Base-by-base conservation (phyloP, 176 grass and related monocot species). In the Musa troglodytarum region DNA sequence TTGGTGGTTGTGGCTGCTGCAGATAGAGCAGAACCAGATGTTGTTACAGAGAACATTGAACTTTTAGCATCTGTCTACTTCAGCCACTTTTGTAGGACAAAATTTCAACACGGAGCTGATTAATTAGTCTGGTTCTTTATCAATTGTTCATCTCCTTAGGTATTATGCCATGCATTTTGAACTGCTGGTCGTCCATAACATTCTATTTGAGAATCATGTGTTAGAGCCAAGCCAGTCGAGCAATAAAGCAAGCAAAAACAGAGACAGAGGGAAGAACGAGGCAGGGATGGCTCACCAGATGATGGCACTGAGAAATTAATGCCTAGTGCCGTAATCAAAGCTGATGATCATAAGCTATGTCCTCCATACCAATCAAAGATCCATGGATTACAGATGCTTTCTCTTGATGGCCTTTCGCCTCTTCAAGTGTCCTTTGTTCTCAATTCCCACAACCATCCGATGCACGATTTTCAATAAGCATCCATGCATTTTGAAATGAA, bases 41-140 rank as follows among this genome's bases (percentile, higher is more conserved):
- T 34, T 12, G 8, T 62, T 9, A 51, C 68, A 26, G 23, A 34
- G 68, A 80, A 72, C 43, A 63, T 64, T 24, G 13, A 63, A 64
- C 74, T 64, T 63, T 15, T 76, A 49, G 59, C 28, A 76, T 76
- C 54, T 52, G 56, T 64, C 11, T 76, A 51, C 58, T 76, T 52
- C 19, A 76, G 43, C 34, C 13, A 59, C 11, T 76, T 63, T 52
- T 13, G 24, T 2, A 34, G 53, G 14, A 54, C 5, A 14, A 26
- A 74, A 43, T 15, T 54, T 56, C 72, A 55, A 74, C 28, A 57
- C 12, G 34, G 53, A 73, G 52, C 11, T 29, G 53, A 74, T 25
- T 74, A 53, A 56, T 9, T 11, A 15, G 50, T 26, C 14, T 21
- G 17, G 11, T 70, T 52, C 15, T 70, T 52, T 20, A 20, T 14